Evolutionary conservation across 164 flowering plant genomes (phyloP), one percentile per base, ranked within the genome.

Genomic region (Berberis vulgaris): DNA sequence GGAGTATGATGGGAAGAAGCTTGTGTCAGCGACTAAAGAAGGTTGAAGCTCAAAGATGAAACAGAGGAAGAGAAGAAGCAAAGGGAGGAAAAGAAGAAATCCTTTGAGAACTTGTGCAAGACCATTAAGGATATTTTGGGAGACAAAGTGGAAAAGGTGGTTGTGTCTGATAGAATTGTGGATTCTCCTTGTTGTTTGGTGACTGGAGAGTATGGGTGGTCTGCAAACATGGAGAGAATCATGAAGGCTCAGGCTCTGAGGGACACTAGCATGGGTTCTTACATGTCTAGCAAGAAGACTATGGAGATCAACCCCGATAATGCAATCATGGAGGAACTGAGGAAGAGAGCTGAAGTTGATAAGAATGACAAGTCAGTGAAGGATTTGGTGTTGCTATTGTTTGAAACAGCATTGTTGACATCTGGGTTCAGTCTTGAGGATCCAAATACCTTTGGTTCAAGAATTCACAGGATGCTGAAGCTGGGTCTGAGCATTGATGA

Each of bases 261-360:
- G 69, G 91, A 86, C 59, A 70, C 41, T 54, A 82, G 81, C 78
- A 86, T 83, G 86, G 41, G 72, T 1, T 43, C 78, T 2, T 83
- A 86, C 86, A 82, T 86, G 91, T 80, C 86, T 0, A 82, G 87
- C 77, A 86, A 86, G 84, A 86, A 83, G 77, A 83, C 86, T 0
- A 83, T 86, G 85, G 91, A 86, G 72, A 86, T 83, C 43, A 86
- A 83, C 57, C 91, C 91, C 0, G 86, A 83, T 11, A 82, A 86
- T 63, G 73, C 69, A 2, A 86, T 86, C 10, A 83, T 83, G 84
- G 87, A 85, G 72, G 87, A 85, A 71, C 73, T 85, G 52, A 79
- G 89, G 77, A 85, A 83, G 81, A 68, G 85, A 39, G 84, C 85
- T 1, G 89, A 84, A 55, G 85, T 60, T 7, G 85, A 81, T 45